Base-by-base conservation (phyloP, 2,329 filamentous ascomycete species). In the Calonectria ilicicola region DNA sequence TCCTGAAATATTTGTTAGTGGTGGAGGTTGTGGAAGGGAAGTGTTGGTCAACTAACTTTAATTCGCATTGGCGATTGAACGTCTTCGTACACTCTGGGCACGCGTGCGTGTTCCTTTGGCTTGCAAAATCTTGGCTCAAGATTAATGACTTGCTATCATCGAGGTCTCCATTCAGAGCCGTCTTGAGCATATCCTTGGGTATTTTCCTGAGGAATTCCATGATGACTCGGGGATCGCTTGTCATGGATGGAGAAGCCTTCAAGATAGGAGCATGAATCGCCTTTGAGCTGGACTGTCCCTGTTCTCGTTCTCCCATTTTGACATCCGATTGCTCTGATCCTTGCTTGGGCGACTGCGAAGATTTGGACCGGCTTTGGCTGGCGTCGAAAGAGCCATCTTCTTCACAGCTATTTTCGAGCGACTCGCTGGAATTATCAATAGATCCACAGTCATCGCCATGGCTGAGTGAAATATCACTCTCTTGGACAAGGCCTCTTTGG, bases 51-150 rank as follows among this genome's bases (percentile, higher is more conserved):
- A 75, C 87, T 71, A 85, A 92, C 90, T 87, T 92, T 32, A 92
- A 83, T 78, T 92, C 90, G 77, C 89, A 92, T 35, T 78, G 86
- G 42, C 90, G 85, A 4, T 74, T 76, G 68, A 88, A 91, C 1
- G 67, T 73, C 76, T 90, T 91, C 5, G 38, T 6, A 67, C 90
- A 92, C 0, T 77, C 67, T 29, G 69, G 21, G 70, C 89, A 90
- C 14, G 69, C 68, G 15, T 77, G 64, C 14, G 74, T 74, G 27
- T 71, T 74, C 32, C 74, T 78, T n/a, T 56, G 46, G 40, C 35
- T 49, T 14, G 40, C 12, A 3, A 53, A 62, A 32, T 81, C 75
- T 15, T 71, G 69, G 9, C 46, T 68, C 21, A 69, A 51, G 40
- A 27, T 69, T n/a, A 72, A 69, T 53, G 69, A 65, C 35, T 73